Base-by-base conservation (phyloP, 2,329 filamentous ascomycete genomes). In the Fusarium xyrophilum region DNA sequence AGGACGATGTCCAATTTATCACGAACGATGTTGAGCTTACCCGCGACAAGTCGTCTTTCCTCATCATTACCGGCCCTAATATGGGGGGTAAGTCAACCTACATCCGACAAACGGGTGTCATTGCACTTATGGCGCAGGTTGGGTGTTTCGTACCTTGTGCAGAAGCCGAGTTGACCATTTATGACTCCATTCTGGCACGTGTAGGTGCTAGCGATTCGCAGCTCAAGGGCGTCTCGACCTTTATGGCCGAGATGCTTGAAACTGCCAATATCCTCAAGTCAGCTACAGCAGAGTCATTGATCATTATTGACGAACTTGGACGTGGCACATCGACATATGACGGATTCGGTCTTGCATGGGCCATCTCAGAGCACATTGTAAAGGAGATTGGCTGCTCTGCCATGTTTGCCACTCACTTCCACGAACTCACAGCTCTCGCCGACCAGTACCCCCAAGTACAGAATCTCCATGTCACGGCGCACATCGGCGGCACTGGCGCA, bases 241-340 rank as follows among this genome's bases (percentile, higher is more conserved):
- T 99, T 79, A 99, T 99, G 96, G 96, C 96, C 3, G 96, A 99
- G 82, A 99, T 99, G 96, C 87, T 99, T 25, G 96, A 99, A 79
- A 99, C 96, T 3, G 93, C 96, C 71, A 98, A 98, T 77, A 99
- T 99, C 69, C 89, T 99, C 76, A 98, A 98, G 81, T 96, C 93
- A 0, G 96, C 96, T 4, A 99, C 96, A 0, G 89, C 91, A 33
- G 96, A 99, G 77, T 97, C 93, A 7, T 86, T 99, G 55, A 98
- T 99, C 81, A 98, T 99, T 79, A 97, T 99, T 72, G 96, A 99
- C 78, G 96, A 99, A 79, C 88, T 99, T 4, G 96, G 96, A 51
- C 93, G 96, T 64, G 96, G 96, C 60, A 99, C 96, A 1, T 97
- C 93, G 66, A 99, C 96, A 0, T 99, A 99, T 78, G 96, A 99